These are phyloP conservation scores for Boletus mariae DNA, from an alignment of 1,284 basidiomycete genomes.

Conservation along the genomic window DNA sequence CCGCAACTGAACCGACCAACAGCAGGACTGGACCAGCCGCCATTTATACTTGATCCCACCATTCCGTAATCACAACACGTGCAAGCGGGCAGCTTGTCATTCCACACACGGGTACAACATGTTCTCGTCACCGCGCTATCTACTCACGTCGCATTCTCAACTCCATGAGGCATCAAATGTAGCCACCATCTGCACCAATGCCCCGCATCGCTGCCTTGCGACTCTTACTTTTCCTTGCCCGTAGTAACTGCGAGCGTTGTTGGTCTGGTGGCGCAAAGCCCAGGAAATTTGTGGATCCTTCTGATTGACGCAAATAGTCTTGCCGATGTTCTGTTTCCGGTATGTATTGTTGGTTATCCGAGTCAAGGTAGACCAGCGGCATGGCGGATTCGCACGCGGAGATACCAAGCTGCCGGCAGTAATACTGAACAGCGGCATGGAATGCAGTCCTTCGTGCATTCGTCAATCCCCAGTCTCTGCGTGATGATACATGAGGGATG, in stretches of 20 bases:
- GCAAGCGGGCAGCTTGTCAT: neutral
- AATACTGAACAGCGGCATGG: constrained; percentile 70
- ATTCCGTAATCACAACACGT: constrained; percentile 29
- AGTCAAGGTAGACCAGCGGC: constrained; percentile 51
- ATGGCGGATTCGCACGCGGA: constrained; percentile 53
- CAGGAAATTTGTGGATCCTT: constrained; percentile 29
- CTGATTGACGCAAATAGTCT: no score
- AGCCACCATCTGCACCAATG: constrained; percentile 31
- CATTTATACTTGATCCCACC: constrained; percentile 22
- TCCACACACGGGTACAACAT: constrained; percentile 14
- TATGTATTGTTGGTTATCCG: constrained; percentile 33
- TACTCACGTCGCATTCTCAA: neutral
- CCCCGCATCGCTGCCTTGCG: constrained; percentile 46
- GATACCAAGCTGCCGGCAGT: constrained; percentile 65
- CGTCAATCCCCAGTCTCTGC: constrained; percentile 60
- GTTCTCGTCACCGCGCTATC: constrained; percentile 5
- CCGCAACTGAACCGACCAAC: constrained; percentile 17
- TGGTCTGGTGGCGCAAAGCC: constrained; percentile 51
- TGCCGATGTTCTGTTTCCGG: constrained; percentile 6
- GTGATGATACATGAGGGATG: constrained; percentile 5
- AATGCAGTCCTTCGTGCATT: constrained; percentile 65
- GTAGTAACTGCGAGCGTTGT: constrained; percentile 31
- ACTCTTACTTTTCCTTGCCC: constrained; percentile 47
- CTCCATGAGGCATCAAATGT: constrained; percentile 5
- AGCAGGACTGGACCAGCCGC: neutral